These are phyloP conservation scores for Hypoxylon sp. DNA, from an alignment of 2,329 filamentous ascomycete species.

Conservation along the genomic window DNA sequence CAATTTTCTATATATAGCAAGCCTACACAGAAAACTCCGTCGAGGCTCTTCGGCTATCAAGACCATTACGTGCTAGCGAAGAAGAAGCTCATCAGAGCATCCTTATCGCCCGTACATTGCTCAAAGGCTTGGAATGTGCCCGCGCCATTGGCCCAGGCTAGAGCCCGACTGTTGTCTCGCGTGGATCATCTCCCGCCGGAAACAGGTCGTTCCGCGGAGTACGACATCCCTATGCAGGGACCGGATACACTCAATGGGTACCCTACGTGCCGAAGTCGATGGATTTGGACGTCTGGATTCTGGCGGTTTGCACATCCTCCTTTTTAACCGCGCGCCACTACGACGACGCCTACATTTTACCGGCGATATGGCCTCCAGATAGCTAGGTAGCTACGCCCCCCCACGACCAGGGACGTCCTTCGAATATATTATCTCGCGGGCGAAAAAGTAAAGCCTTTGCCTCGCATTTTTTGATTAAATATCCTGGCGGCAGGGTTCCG, in stretches of 20 bases:
- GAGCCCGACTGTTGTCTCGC: constrained; percentile 28
- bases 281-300: constrained; percentile 31
- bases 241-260: constrained; percentile 17
- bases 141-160: constrained; percentile 14
- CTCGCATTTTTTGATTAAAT: constrained; percentile 34
- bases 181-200: constrained; percentile 37
- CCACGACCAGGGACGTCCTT: constrained; percentile 29
- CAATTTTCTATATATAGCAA: constrained; percentile 13
- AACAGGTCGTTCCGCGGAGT: constrained; percentile 37
- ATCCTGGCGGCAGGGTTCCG: constrained; percentile 23
- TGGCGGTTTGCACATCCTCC: constrained; percentile 21
- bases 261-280: constrained; percentile 28
- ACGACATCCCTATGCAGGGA: constrained; percentile 33
- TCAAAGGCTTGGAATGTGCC: constrained; percentile 28
- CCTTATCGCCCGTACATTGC: constrained; percentile 13
- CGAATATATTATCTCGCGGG: constrained; percentile 42
- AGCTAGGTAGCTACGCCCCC: constrained; percentile 25
- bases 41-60: constrained; percentile 6
- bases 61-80: constrained; percentile 20
- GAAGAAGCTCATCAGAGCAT: constrained; percentile 25
- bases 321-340: constrained; percentile 40
- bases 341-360: constrained; percentile 38
- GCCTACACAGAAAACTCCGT: neutral
- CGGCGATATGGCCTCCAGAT: constrained; percentile 38
- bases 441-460: constrained; percentile 24